These are phyloP conservation scores for Hanseniaspora meyeri DNA, from an alignment of 805 yeast species.

Conservation along the genomic window DNA sequence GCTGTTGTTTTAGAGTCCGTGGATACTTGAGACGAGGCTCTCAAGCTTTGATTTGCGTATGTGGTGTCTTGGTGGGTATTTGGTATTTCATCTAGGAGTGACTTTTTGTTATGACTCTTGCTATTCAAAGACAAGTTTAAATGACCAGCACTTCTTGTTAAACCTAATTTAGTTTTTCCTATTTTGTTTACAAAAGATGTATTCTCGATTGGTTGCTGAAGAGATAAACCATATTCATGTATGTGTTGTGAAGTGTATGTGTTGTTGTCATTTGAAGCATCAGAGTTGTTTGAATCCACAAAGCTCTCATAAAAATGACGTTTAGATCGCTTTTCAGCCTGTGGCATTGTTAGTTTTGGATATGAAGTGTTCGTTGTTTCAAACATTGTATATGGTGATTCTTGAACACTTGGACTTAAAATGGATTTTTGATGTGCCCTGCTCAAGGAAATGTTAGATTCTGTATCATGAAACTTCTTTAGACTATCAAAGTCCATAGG, in stretches of 20 bases:
- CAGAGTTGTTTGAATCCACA: slow-evolving; percentile 4
- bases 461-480: background rate
- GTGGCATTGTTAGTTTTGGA: slow-evolving; percentile 7
- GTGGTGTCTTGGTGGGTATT: background rate
- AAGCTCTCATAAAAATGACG: slow-evolving; percentile 10
- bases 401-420: background rate
- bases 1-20: background rate
- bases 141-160: slow-evolving; percentile 43
- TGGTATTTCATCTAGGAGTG: slow-evolving; percentile 20
- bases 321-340: slow-evolving; percentile 5
- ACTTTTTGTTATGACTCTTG: slow-evolving; percentile 17
- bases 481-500: slow-evolving; percentile 12
- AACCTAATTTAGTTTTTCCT: slow-evolving; percentile 19
- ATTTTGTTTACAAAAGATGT: background rate
- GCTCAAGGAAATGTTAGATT: background rate
- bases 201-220: background rate
- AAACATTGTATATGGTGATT: background rate
- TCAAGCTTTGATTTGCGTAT: background rate
- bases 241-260: background rate
- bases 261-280: background rate
- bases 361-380: background rate
- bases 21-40: background rate
- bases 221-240: background rate
- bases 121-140: slow-evolving; percentile 35
- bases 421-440: background rate